Evolutionary conservation across 169 alveolate species (phyloP), one percentile per base, ranked within the genome.

Genomic region (Miamiensis avidus): DNA sequence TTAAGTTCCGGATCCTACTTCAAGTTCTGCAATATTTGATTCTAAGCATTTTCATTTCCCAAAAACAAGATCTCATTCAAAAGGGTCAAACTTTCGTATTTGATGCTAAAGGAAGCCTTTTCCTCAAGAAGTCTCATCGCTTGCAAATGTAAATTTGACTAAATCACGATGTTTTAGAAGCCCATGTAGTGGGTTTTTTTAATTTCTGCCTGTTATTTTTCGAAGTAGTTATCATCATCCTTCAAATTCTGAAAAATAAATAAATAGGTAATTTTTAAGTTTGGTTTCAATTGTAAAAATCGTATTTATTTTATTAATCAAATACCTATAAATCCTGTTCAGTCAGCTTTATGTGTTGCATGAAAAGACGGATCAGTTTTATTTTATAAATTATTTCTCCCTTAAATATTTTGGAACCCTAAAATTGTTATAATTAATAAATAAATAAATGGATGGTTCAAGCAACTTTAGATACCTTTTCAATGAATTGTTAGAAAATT

Each of bases 31-130:
- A 76, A 73, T 28, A 85, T 32, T 27, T 65, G 28, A 11, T 85
- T 73, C 65, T 85, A 85, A 6, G 82, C 89, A 78, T 72, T 32
- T 29, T 85, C 75, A 81, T 86, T 86, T 74, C 90, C 90, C 32
- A 65, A 81, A 31, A 81, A 79, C 0, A 86, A 31, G 65, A 86
- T 64, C 4, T 72, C 34, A 26, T 34, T 79, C 49, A 79, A 34
- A 34, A 34, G 64, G 29, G 74, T 34, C 29, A 79, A 79, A 25
- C 84, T 34, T 49, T 79, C 84, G 11, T 49, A 79, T 34, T 34
- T 30, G 25, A 34, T 33, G 64, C 64, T 74, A 64, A 34, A 79
- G 15, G 84, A n/a, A 0, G 31, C n/a, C 25, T 65, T 29, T 28
- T 29, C 77, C 29, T 34, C 29, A n/a, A 79, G 31, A 15, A 79